Base-by-base conservation (phyloP, 768 basidiomycete genomes). In the Pisolithus orientalis region DNA sequence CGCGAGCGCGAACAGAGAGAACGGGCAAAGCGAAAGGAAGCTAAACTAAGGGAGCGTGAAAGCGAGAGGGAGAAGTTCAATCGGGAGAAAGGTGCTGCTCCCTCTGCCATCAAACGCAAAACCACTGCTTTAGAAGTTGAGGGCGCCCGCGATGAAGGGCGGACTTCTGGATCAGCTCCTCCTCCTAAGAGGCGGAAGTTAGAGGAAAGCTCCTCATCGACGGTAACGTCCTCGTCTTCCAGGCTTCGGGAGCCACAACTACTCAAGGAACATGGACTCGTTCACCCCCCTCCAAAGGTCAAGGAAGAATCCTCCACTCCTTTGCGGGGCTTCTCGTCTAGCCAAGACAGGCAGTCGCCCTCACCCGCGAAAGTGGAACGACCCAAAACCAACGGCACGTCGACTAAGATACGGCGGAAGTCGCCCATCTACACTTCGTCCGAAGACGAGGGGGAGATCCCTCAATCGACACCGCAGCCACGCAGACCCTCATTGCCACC, bases 341-440 rank as follows among this genome's bases (percentile, higher is more conserved):
- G 27, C 28, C 58, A 56, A 31, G 54, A 62, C 5, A 61, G 57
- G 46, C 52, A 50, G 8, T 40, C 44, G 16, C 48, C 50, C 0
- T 29, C 55, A n/a, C 52, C 47, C 2, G 25, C 52, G 45, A 60
- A 53, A 50, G 44, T 50, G 11, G 63, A 69, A 32, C 60, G 64
- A 51, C 25, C 56, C 52, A 66, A 57, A 44, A 21, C 52, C 21
- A 57, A 47, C 34, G 55, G 55, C 14, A 50, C 54, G 27, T 51
- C 46, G 14, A 48, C 53, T 27, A 82, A 80, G 50, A 50, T 58
- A 17, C 74, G 80, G 43, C 80, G 84, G 43, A 73, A 68, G 40
- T 80, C 82, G 3, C 83, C 82, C 1, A 76, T 82, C 47, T 85
- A 83, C 55, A 85, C 85, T 1, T 84, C 84, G 1, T 83, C 84